Conservation (phyloP, 78 protist species). For the Chrysochromulina tobinii region DNA sequence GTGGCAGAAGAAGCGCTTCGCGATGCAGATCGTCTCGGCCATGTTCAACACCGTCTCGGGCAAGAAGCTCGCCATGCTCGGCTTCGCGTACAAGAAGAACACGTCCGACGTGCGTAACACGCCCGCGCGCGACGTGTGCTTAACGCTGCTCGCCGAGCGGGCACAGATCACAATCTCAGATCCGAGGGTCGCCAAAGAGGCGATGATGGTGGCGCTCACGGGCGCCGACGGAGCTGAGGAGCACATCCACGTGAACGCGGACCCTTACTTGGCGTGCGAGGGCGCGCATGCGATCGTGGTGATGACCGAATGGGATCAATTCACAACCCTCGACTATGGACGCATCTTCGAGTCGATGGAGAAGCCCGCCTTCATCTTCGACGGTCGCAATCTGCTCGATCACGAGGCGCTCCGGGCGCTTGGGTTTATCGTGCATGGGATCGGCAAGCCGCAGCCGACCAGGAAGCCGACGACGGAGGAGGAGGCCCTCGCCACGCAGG, state of each 20-base stretch:
- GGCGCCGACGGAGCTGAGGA: not conserved
- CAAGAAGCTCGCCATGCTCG: constrained; percentile 82
- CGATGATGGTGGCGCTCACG: constrained; percentile 15
- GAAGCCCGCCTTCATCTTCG: constrained; percentile 89
- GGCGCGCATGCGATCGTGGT: constrained; percentile 85
- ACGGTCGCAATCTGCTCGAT: constrained; percentile 85
- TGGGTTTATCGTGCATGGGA: constrained; percentile 77
- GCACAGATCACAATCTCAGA: constrained; percentile 89
- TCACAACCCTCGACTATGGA: constrained; percentile 66
- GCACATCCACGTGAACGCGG: not conserved
- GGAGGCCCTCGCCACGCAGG: too few relatives aligned
- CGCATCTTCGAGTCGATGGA: constrained; percentile 17
- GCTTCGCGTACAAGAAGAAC: constrained; percentile 95
- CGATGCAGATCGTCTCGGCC: constrained; percentile 40
- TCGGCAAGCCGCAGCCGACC: constrained; percentile 51
- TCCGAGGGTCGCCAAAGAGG: constrained; percentile 80
- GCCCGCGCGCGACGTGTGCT: constrained; percentile 74
- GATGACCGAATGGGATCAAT: constrained; percentile 96
- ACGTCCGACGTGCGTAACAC: constrained; percentile 86
- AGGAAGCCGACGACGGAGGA: too few relatives aligned
- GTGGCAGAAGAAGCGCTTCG: constrained; percentile 88
- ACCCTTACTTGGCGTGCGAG: not conserved
- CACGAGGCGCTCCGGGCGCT: constrained; percentile 54
- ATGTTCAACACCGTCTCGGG: constrained; percentile 85
- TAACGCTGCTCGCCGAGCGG: constrained; percentile 76